A percentile compares a stretch with the other conserved stretches of the same genome.
Evolutionary conservation across 345 rosid genomes (phyloP).

Genomic region (Citrus maxima): DNA sequence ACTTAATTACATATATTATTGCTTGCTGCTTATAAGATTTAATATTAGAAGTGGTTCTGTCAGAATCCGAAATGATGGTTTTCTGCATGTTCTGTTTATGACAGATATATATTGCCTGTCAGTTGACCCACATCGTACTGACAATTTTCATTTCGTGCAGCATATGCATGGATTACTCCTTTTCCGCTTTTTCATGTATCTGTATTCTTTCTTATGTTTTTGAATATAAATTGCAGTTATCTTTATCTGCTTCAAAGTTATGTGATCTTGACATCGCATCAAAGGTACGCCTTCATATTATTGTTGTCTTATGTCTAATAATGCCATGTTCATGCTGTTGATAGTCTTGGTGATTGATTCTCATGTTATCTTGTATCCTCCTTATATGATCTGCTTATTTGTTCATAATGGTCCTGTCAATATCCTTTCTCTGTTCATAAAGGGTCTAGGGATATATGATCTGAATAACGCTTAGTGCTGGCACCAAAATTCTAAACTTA

Average conservation of each 20-base stretch:
- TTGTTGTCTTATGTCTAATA: not conserved
- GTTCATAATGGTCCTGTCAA: not conserved
- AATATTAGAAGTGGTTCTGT: not conserved
- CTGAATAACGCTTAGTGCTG: not conserved
- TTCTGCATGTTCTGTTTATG: not conserved
- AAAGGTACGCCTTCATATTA: conserved; percentile 41
- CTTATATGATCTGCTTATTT: not conserved
- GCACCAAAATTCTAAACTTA: not conserved
- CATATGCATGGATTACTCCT: not conserved
- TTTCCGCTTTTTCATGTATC: not conserved
- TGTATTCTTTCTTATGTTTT: not conserved
- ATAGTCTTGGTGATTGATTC: not conserved
- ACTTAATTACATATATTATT: not conserved
- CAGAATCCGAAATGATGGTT: not conserved
- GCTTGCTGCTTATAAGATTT: not conserved
- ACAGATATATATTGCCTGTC: not conserved
- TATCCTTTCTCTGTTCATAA: not conserved
- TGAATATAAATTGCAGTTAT: conserved; percentile 45
- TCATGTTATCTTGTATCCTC: not conserved
- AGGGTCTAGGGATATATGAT: not conserved
- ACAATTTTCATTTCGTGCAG: not conserved
- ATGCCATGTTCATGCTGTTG: not conserved
- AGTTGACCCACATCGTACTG: not conserved
- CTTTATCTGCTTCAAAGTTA: conserved; percentile 69
- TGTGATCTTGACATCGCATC: conserved; percentile 70